A percentile compares a stretch with the other conserved stretches of the same genome.
Evolutionary conservation across 2,329 filamentous ascomycete species (phyloP).

Genomic region (Penicillium verrucosum): DNA sequence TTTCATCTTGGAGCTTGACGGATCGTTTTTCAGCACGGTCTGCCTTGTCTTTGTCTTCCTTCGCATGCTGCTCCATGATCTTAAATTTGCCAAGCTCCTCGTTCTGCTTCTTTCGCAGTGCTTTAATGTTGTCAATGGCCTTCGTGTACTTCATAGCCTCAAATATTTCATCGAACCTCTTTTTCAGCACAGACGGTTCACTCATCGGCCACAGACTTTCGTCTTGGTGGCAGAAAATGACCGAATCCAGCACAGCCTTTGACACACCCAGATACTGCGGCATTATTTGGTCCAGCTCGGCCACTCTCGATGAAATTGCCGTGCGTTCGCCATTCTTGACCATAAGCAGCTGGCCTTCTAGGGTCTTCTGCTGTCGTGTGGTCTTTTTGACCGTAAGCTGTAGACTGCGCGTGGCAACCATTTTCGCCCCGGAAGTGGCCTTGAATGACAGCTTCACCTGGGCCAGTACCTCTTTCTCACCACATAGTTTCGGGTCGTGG

Average conservation of each 20-base stretch:
- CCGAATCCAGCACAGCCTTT: conserved; percentile 81
- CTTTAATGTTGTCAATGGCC: conserved; percentile 91
- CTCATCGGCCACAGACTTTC: conserved; percentile 97
- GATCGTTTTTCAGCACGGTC: conserved; percentile 67
- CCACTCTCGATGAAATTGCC: conserved; percentile 73
- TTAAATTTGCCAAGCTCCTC: conserved; percentile 71
- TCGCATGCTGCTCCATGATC: conserved; percentile 71
- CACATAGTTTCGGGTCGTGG: conserved; percentile 85
- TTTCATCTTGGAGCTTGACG: conserved; percentile 61
- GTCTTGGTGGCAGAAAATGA: conserved; percentile 98
- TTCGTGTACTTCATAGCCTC: conserved; percentile 97
- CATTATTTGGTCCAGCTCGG: conserved; percentile 78
- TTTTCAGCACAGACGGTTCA: conserved; percentile 79
- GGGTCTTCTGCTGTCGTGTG: conserved; percentile 71
- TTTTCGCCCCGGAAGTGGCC: conserved; percentile 70
- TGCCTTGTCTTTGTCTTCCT: conserved; percentile 79
- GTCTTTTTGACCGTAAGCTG: conserved; percentile 85
- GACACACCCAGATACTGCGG: conserved; percentile 86
- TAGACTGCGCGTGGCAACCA: conserved; percentile 79
- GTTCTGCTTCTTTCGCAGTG: conserved; percentile 76
- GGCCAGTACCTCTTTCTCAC: conserved; percentile 83
- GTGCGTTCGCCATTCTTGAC: conserved; percentile 75
- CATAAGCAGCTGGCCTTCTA: conserved; percentile 76
- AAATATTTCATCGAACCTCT: conserved; percentile 95
- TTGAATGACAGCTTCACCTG: conserved; percentile 89